A percentile compares a stretch with the other conserved stretches of the same genome.
These are phyloP conservation scores for Alternaria ventricosa DNA, from an alignment of 2,329 filamentous ascomycete genomes.

Conservation along the genomic window DNA sequence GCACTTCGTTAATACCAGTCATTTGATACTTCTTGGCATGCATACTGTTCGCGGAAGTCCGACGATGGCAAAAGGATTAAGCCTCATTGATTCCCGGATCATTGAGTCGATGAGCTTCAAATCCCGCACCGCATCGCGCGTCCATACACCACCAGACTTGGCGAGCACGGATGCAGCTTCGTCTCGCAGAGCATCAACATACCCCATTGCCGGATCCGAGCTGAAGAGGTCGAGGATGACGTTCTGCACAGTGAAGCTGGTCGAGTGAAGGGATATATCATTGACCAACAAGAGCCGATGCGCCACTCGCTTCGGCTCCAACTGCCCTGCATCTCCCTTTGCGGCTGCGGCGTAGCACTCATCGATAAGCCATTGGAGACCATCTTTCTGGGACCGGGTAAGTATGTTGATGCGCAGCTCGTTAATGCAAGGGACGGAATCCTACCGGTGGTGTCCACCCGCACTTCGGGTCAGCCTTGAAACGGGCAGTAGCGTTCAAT, in stretches of 20 bases:
- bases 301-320: conserved; percentile 19
- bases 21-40: not conserved
- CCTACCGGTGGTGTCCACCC: conserved; percentile 20
- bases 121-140: conserved; percentile 16
- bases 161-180: conserved; percentile 15
- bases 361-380: conserved; percentile 25
- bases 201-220: conserved; percentile 15
- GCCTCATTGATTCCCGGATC: conserved; percentile 23
- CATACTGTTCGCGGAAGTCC: conserved; percentile 20
- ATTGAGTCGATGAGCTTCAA: conserved; percentile 20
- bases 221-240: conserved; percentile 23
- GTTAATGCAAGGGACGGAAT: not conserved
- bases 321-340: conserved; percentile 14
- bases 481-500: conserved; percentile 17
- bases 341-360: conserved; percentile 16
- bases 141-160: conserved; percentile 15
- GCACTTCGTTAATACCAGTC: not conserved
- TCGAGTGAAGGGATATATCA: conserved; percentile 21
- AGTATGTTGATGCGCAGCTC: not conserved
- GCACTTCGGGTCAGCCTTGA: conserved; percentile 15
- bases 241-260: conserved; percentile 21
- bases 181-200: conserved; percentile 17
- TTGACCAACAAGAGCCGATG: conserved; percentile 24
- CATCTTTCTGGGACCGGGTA: conserved; percentile 16
- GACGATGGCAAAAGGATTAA: conserved; percentile 20